Conservation (phyloP, 306 rosid species). For the Cicer pinnatifidum region DNA sequence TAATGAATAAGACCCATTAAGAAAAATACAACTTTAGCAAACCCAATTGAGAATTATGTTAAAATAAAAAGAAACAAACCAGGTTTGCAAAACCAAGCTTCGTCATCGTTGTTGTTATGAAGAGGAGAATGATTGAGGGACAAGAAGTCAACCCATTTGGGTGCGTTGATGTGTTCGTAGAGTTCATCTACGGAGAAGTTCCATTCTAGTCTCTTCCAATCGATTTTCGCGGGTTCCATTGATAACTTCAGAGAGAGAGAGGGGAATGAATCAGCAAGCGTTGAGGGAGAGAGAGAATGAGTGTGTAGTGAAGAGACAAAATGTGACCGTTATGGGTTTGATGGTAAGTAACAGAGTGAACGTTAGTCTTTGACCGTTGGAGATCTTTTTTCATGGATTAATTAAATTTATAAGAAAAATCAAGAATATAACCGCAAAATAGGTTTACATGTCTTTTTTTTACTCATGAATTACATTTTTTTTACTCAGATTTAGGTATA, state of each 20-base stretch:
- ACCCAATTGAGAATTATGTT: not conserved
- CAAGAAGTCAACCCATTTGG: slow-evolving; percentile 91
- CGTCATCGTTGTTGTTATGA: slow-evolving; percentile 52
- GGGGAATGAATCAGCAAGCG: slow-evolving; percentile 19
- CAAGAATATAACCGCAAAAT: too few species aligned
- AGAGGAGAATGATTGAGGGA: slow-evolving; percentile 44
- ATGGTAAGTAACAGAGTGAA: slow-evolving; percentile 35
- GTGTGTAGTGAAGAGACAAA: slow-evolving; percentile 10
- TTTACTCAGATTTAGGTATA: too few species aligned
- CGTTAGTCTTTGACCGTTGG: slow-evolving; percentile 80
- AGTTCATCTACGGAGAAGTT: slow-evolving; percentile 73
- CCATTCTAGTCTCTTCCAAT: slow-evolving; percentile 89
- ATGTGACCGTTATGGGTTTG: slow-evolving; percentile 63
- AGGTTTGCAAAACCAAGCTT: slow-evolving; percentile 88
- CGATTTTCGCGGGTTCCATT: slow-evolving; percentile 96
- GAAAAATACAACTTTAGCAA: slow-evolving; percentile 21
- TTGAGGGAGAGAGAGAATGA: slow-evolving; percentile 14
- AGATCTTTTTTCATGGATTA: not conserved
- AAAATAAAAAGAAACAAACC: slow-evolving; percentile 49
- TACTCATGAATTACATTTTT: too few species aligned
- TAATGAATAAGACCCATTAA: slow-evolving; percentile 19
- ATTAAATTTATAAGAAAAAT: too few species aligned
- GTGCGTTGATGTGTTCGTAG: slow-evolving; percentile 87
- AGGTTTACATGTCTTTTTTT: too few species aligned
- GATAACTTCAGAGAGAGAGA: not conserved